Percentiles rank a stretch among this genome's conserved stretches.
These are phyloP conservation scores for Hippophae tibetana DNA, from an alignment of 306 rosid genomes.

Conservation along the genomic window DNA sequence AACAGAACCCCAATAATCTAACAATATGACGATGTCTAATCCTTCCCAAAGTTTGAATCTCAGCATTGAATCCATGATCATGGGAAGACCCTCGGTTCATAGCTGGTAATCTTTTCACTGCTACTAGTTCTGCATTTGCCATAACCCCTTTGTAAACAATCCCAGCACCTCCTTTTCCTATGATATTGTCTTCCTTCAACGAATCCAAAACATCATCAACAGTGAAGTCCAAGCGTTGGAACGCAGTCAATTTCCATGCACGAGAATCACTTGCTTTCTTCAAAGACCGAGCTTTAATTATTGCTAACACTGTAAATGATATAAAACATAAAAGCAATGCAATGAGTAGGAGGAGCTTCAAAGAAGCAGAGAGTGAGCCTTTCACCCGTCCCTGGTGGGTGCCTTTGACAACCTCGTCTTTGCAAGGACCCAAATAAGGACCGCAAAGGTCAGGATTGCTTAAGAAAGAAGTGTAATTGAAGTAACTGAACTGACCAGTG, in stretches of 20 bases:
- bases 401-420: slow-evolving; percentile 52
- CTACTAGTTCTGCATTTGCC: slow-evolving; percentile 67
- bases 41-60: slow-evolving; percentile 87
- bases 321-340: slow-evolving; percentile 76
- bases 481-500: slow-evolving; percentile 91
- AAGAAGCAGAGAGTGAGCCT: slow-evolving; percentile 58
- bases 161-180: slow-evolving; percentile 99
- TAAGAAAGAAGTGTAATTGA: slow-evolving; percentile 79
- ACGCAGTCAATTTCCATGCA: slow-evolving; percentile 83
- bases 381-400: slow-evolving; percentile 42
- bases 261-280: slow-evolving; percentile 78
- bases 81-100: slow-evolving; percentile 92
- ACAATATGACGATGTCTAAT: slow-evolving; percentile 93
- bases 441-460: slow-evolving; percentile 85
- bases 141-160: slow-evolving; percentile 85
- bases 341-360: slow-evolving; percentile 66
- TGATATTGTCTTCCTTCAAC: slow-evolving; percentile 84
- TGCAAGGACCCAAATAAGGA: slow-evolving; percentile 85
- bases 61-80: slow-evolving; percentile 97
- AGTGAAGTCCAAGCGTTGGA: slow-evolving; percentile 84
- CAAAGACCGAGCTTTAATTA: slow-evolving; percentile 72
- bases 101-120: slow-evolving; percentile 84
- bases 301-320: slow-evolving; percentile 64
- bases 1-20: slow-evolving; percentile 78
- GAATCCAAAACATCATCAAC: slow-evolving; percentile 84